Percentiles rank a stretch among this genome's conserved stretches.
Conservation (phyloP, 1,284 basidiomycete genomes). For the Ceratobasidium theobromae region DNA sequence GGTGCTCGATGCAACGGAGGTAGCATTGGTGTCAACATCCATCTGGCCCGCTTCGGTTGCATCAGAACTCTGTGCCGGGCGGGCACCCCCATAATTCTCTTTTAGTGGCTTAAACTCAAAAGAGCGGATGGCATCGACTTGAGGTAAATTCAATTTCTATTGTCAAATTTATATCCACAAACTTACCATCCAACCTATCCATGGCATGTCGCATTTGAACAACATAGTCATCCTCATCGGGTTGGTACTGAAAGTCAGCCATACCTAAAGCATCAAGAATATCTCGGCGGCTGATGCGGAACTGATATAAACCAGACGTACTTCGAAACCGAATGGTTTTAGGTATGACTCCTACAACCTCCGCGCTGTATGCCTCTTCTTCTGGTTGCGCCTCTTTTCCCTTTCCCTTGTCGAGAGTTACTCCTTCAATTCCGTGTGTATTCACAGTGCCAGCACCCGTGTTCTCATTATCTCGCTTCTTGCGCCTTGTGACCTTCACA, state of each 20-base stretch:
- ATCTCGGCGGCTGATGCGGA: neutral
- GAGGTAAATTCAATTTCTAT: too few species aligned
- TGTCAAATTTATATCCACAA: too few species aligned
- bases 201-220: slow-evolving; percentile 69
- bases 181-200: slow-evolving; percentile 74
- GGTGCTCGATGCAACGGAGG: too few species aligned
- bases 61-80: slow-evolving; percentile 32
- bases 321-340: slow-evolving; percentile 90
- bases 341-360: slow-evolving; percentile 72
- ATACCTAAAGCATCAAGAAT: slow-evolving; percentile 58
- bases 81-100: slow-evolving; percentile 55
- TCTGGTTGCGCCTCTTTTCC: slow-evolving; percentile 4
- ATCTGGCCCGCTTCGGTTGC: neutral
- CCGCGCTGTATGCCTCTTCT: slow-evolving; percentile 73
- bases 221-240: slow-evolving; percentile 68
- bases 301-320: slow-evolving; percentile 47
- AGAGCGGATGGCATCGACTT: slow-evolving; percentile 70
- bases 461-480: slow-evolving; percentile 34
- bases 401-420: slow-evolving; percentile 6
- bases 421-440: neutral
- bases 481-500: slow-evolving; percentile 71
- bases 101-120: slow-evolving; percentile 68
- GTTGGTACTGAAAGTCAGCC: slow-evolving; percentile 88
- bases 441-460: neutral
- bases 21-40: slow-evolving; percentile 7